phyloP scores from a whole-genome alignment of 177 flowering plant species.

The Telopea speciosissima region DNA sequence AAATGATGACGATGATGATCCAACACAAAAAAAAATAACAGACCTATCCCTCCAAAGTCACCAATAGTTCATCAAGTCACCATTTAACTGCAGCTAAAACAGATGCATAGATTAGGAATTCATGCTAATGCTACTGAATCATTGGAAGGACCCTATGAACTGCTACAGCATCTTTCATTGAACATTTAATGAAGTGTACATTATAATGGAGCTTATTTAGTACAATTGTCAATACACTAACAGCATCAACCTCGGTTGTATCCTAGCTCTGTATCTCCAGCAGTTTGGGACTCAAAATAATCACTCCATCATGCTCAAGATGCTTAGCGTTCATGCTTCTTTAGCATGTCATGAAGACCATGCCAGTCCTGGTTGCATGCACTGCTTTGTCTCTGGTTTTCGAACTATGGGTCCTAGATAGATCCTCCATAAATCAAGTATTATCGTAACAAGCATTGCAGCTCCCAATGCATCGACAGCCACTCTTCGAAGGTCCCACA shows the following conservation, averaged over 20 bases:
- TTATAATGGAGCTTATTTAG: not conserved
- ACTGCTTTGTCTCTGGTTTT: conserved; percentile 45
- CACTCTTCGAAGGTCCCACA: conserved; percentile 80
- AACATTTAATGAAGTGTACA: not conserved
- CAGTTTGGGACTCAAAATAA: not conserved
- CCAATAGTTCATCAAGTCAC: too few relatives aligned
- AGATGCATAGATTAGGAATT: too few relatives aligned
- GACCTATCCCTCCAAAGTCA: too few relatives aligned
- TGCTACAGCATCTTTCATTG: too few relatives aligned
- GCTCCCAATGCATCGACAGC: conserved; percentile 90
- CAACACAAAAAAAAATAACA: too few relatives aligned
- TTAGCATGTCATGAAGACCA: conserved; percentile 56
- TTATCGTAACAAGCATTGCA: conserved; percentile 89
- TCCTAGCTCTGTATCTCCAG: not conserved
- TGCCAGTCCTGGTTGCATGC: conserved; percentile 65
- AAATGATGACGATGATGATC: too few relatives aligned
- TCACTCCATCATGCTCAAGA: not conserved
- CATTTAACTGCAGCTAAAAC: too few relatives aligned
- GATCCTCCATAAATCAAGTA: conserved; percentile 93
- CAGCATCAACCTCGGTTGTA: not conserved
- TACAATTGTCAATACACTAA: not conserved
- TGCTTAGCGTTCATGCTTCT: conserved; percentile 10
- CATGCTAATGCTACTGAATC: too few relatives aligned
- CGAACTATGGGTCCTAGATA: conserved; percentile 81
- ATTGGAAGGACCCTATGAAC: too few relatives aligned